Evolutionary conservation across 1,284 basidiomycete species (phyloP).

Genomic region (Wolfiporia cocos): DNA sequence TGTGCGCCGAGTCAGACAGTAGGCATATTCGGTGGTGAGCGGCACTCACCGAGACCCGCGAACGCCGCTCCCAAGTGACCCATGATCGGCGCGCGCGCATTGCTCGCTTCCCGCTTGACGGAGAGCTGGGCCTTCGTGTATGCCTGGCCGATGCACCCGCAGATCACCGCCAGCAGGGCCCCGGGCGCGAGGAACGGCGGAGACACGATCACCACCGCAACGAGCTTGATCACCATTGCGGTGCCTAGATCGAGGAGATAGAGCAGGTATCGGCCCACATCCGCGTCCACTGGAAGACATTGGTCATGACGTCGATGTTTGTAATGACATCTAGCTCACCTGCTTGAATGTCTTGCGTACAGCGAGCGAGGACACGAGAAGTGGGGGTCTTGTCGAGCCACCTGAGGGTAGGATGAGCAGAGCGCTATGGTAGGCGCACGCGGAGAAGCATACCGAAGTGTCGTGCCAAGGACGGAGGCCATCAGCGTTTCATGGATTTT

Average conservation of each 20-base stretch:
- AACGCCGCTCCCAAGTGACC: slow-evolving; percentile 68
- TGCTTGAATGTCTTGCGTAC: slow-evolving; percentile 51
- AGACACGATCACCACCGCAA: slow-evolving; percentile 38
- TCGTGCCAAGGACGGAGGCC: slow-evolving; percentile 41
- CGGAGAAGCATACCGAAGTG: slow-evolving; percentile 16
- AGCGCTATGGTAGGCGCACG: slow-evolving; percentile 1
- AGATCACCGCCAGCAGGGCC: slow-evolving; percentile 34
- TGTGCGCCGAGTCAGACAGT: slow-evolving; percentile 13
- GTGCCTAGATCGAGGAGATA: slow-evolving; percentile 23
- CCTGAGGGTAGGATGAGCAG: slow-evolving; percentile 11
- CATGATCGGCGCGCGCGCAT: slow-evolving; percentile 59
- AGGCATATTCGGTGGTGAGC: not conserved
- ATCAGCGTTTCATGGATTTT: slow-evolving; percentile 52
- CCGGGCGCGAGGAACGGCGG: slow-evolving; percentile 36
- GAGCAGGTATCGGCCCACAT: slow-evolving; percentile 18
- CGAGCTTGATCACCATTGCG: slow-evolving; percentile 32
- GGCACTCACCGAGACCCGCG: slow-evolving; percentile 50
- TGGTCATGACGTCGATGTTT: not conserved
- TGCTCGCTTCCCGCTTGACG: slow-evolving; percentile 73
- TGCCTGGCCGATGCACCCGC: slow-evolving; percentile 37
- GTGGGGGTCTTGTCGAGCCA: slow-evolving; percentile 56
- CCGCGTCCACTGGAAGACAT: slow-evolving; percentile 22
- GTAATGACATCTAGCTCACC: slow-evolving; percentile 22
- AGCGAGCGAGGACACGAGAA: slow-evolving; percentile 52
- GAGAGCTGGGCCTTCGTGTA: slow-evolving; percentile 70